A percentile compares a stretch with the other conserved stretches of the same genome.
Evolutionary conservation across 108 stramenopile species (phyloP).

Genomic region (Licmophora abbreviata): DNA sequence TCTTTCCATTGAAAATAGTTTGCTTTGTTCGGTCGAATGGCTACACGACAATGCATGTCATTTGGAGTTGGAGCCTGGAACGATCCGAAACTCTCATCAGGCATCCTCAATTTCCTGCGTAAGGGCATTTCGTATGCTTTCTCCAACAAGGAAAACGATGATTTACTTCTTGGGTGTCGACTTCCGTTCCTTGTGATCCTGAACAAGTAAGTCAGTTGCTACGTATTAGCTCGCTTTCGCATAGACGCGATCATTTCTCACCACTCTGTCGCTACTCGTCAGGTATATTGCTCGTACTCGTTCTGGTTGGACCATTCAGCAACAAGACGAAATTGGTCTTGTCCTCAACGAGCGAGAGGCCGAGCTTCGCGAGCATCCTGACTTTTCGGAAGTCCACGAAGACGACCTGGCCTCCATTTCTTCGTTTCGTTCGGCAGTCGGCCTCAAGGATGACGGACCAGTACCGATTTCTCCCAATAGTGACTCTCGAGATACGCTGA

Average conservation of each 20-base stretch:
- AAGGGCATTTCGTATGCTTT: constrained; percentile 82
- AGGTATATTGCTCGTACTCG: constrained; percentile 23
- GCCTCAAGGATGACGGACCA: no score
- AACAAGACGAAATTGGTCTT: constrained; percentile 37
- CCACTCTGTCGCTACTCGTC: background rate
- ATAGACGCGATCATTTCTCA: constrained; percentile 1
- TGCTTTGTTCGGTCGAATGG: constrained; percentile 43
- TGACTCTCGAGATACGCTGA: no score
- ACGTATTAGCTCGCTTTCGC: background rate
- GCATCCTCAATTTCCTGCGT: constrained; percentile 59
- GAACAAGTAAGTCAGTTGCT: constrained; percentile 33
- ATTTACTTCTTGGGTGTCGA: constrained; percentile 59
- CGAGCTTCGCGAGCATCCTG: constrained; percentile 44
- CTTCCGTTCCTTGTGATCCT: constrained; percentile 65
- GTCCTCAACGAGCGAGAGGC: constrained; percentile 45
- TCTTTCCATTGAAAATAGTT: constrained; percentile 15
- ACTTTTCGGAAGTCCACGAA: constrained; percentile 67
- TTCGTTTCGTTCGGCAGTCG: constrained; percentile 39
- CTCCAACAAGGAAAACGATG: constrained; percentile 54
- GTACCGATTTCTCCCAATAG: no score
- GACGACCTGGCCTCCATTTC: constrained; percentile 52
- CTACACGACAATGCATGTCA: constrained; percentile 47
- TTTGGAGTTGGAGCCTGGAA: constrained; percentile 66
- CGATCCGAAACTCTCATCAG: constrained; percentile 38
- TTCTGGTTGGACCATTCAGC: constrained; percentile 66